phyloP scores from a whole-genome alignment of 352 stramenopile genomes.

The Phytophthora palmivora region DNA sequence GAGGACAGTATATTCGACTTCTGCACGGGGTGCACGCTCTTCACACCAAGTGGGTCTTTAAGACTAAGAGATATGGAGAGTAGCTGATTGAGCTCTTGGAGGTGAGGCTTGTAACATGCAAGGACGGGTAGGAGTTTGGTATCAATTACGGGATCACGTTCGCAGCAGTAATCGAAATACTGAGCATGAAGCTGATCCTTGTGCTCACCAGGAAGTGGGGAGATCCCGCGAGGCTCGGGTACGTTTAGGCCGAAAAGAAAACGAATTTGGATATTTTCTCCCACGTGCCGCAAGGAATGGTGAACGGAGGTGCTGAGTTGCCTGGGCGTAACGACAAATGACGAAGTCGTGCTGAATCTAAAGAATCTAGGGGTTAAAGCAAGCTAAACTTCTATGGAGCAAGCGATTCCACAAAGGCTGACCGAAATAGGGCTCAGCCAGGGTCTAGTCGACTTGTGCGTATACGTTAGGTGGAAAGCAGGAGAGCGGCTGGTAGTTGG shows the following conservation, averaged over 20 bases:
- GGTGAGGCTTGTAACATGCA: conserved; percentile 23
- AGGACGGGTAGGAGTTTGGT: conserved; percentile 25
- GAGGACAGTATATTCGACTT: neutral
- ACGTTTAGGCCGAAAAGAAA: conserved; percentile 35
- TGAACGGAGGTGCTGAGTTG: conserved; percentile 6
- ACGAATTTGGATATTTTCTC: conserved; percentile 32
- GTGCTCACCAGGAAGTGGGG: conserved; percentile 1
- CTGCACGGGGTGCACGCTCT: neutral
- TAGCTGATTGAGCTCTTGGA: conserved; percentile 24
- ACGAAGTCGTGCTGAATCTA: conserved; percentile 18
- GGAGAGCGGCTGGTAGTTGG: too few relatives aligned
- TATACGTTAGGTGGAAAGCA: conserved; percentile 37
- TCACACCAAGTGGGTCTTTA: conserved; percentile 38
- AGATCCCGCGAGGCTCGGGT: conserved; percentile 32
- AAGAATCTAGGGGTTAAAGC: conserved; percentile 44
- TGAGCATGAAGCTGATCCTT: neutral
- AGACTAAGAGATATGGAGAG: conserved; percentile 20
- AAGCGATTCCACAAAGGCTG: conserved; percentile 26
- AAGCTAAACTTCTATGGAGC: conserved; percentile 37
- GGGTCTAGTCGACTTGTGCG: conserved; percentile 34
- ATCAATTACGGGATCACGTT: conserved; percentile 12
- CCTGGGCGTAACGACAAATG: conserved; percentile 4
- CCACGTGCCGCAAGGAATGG: conserved; percentile 27
- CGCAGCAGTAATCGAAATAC: neutral
- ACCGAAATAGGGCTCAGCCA: conserved; percentile 20